Evolutionary conservation across 129 eudicot genomes (phyloP).

Genomic region (Apium graveolens): DNA sequence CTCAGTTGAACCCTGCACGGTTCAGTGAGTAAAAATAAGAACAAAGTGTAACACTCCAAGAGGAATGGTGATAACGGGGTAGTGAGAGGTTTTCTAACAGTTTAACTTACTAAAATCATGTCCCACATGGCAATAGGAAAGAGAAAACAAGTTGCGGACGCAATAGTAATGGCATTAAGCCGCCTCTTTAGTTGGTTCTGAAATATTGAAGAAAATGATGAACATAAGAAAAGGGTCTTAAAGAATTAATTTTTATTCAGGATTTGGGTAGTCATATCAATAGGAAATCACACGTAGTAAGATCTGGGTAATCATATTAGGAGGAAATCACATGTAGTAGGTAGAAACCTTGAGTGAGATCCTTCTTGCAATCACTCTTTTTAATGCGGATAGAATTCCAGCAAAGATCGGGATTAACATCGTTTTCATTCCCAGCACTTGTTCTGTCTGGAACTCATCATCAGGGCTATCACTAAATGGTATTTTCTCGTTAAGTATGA

Average conservation of each 20-base stretch:
- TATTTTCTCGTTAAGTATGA: conserved; percentile 54
- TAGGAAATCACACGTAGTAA: neutral
- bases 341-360: conserved; percentile 77
- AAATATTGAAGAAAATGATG: conserved; percentile 7
- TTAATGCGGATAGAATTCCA: conserved; percentile 87
- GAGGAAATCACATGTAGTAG: neutral
- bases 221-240: neutral
- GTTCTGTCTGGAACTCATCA: conserved; percentile 38
- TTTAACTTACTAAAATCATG: conserved; percentile 65
- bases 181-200: conserved; percentile 91
- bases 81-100: conserved; percentile 1
- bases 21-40: conserved; percentile 4
- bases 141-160: conserved; percentile 91
- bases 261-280: neutral
- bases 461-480: conserved; percentile 50
- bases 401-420: conserved; percentile 82
- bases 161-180: conserved; percentile 81
- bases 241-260: too few species aligned
- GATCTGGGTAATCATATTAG: neutral
- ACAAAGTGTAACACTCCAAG: neutral
- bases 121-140: conserved; percentile 99
- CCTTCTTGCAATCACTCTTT: conserved; percentile 85
- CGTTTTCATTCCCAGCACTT: conserved; percentile 44
- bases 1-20: conserved; percentile 63
- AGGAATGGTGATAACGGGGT: too few species aligned